Evolutionary conservation across 306 rosid genomes (phyloP), one percentile per base, ranked within the genome.

Genomic region (Trifolium pratense): DNA sequence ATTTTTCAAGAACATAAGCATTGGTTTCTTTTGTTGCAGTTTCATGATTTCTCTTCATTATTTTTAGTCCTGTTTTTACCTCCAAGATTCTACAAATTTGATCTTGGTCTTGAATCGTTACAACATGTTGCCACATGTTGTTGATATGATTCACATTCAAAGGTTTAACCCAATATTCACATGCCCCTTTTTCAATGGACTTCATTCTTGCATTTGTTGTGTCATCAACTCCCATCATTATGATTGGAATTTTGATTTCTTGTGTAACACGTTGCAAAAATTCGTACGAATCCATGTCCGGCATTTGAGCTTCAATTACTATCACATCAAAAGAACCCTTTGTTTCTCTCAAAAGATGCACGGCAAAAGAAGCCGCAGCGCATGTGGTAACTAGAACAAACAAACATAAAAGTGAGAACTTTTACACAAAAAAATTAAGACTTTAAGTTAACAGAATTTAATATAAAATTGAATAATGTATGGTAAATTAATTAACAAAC

Each of bases 231-330:
- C 48, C 13, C 48, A 42, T 42, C 14, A 42, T 13, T 2, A 42
- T 42, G 5, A 42, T 4, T 3, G 58, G 58, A 17, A 18, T 52
- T 58, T 89, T 80, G 83, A 86, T 82, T 60, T 86, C 92, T 51
- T 86, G 58, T 2, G 42, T 83, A 67, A 81, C 73, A 16, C 7
- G 79, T n/a, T 81, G 78, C 25, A 89, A 80, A 49, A 91, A 88
- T 6, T 83, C 75, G 67, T 66, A 84, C 1, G 87, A 88, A 76
- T 91, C 84, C 88, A 87, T 83, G 39, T 81, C 83, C 11, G 87
- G 87, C 93, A 91, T 87, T 25, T 84, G 82, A 76, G 82, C 90
- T 23, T 86, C 92, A n/a, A 90, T 76, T 32, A 91, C 53, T 31
- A 91, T 74, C 70, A 89, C 76, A 74, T 91, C 95, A 48, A 86